A percentile compares a stretch with the other conserved stretches of the same genome.
Conservation (phyloP, 495 filamentous ascomycete genomes). For the Lepidopterella palustris region DNA sequence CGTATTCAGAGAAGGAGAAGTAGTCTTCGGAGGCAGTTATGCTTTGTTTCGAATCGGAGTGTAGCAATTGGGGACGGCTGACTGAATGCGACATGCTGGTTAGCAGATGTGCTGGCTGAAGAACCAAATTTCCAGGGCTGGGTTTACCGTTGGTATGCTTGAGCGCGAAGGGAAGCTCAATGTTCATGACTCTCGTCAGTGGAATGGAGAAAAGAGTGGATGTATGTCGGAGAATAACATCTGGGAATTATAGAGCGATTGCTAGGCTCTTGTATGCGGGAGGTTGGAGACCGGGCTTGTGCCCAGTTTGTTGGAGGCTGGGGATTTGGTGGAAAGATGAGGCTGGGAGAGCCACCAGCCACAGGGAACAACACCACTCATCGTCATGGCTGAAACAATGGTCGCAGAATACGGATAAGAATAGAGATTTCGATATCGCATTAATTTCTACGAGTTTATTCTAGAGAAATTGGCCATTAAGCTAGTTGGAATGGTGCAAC, state of each 20-base stretch:
- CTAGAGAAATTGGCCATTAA: no score
- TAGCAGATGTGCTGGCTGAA: neutral
- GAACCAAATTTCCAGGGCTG: no score
- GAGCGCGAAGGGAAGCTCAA: slow-evolving; percentile 25
- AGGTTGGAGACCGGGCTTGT: slow-evolving; percentile 8
- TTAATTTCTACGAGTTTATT: neutral
- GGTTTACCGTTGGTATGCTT: slow-evolving; percentile 30
- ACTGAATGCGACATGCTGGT: slow-evolving; percentile 22
- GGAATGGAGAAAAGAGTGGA: slow-evolving; percentile 1
- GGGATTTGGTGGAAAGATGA: slow-evolving; percentile 7
- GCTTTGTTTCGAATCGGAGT: slow-evolving; percentile 52
- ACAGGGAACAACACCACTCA: neutral
- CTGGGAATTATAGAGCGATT: neutral
- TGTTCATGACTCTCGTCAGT: slow-evolving; percentile 24
- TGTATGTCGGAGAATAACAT: slow-evolving; percentile 14
- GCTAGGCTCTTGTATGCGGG: slow-evolving; percentile 17
- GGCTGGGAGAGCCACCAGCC: slow-evolving; percentile 2
- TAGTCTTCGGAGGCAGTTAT: slow-evolving; percentile 62
- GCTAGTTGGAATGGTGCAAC: no score
- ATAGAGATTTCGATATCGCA: neutral
- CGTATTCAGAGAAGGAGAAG: slow-evolving; percentile 53
- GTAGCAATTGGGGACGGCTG: slow-evolving; percentile 44
- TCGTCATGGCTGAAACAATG: neutral
- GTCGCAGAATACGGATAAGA: neutral
- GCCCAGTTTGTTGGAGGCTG: slow-evolving; percentile 16